phyloP scores from a whole-genome alignment of 306 rosid genomes.

The Rubus idaeus region DNA sequence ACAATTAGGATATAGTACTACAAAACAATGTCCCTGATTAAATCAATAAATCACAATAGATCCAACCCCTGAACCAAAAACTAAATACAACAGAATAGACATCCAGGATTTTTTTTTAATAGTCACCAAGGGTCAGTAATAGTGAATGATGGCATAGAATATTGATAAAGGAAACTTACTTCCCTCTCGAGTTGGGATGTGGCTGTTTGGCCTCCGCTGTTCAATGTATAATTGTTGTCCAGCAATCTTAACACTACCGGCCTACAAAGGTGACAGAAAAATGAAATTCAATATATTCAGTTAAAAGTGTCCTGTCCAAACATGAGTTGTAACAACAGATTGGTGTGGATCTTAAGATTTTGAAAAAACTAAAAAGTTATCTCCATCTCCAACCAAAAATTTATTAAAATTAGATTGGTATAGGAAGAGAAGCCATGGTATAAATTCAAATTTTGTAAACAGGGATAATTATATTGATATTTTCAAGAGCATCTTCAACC shows the following conservation, averaged over 20 bases:
- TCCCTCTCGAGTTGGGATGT: constrained; percentile 73
- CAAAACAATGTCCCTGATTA: neutral
- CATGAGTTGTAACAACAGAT: neutral
- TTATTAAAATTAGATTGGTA: neutral
- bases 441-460: constrained; percentile 10
- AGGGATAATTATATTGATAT: neutral
- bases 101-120: neutral
- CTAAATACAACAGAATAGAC: too few species aligned
- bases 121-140: neutral
- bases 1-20: too few species aligned
- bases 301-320: neutral
- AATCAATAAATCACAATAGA: too few species aligned
- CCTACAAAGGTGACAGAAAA: constrained; percentile 41
- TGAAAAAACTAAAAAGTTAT: neutral
- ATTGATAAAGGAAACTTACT: constrained; percentile 43
- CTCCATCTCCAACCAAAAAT: constrained; percentile 4
- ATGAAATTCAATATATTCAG: neutral
- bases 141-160: neutral
- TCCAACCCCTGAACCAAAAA: too few species aligned
- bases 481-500: constrained; percentile 43
- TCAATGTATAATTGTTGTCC: constrained; percentile 88
- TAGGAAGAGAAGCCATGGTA: neutral
- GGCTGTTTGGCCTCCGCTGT: constrained; percentile 91
- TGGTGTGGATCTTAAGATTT: too few species aligned
- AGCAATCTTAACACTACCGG: constrained; percentile 66